phyloP scores from a whole-genome alignment of 73 alveolate genomes.

The Paramecium octaurelia region DNA sequence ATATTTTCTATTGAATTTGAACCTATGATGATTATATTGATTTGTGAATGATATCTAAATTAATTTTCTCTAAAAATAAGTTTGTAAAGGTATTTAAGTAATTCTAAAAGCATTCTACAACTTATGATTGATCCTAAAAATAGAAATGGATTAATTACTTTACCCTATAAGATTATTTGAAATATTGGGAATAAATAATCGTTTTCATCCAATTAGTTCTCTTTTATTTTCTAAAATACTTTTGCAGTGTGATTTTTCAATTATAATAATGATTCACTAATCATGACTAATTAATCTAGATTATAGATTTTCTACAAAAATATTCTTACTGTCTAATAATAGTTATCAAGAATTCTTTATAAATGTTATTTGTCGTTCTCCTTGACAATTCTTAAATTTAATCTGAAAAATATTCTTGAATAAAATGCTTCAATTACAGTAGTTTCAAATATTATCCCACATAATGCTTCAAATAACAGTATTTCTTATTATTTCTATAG shows the following conservation, averaged over 20 bases:
- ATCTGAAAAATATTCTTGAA: not conserved
- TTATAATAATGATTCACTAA: not conserved
- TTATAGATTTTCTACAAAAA: not conserved
- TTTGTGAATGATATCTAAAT: not conserved
- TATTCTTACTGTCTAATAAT: slow-evolving; percentile 5
- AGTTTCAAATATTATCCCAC: slow-evolving; percentile 2
- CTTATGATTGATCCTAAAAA: not conserved
- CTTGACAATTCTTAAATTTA: not conserved
- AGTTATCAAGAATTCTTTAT: not conserved
- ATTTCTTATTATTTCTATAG: not conserved
- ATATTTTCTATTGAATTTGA: slow-evolving; percentile 16
- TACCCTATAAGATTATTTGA: not conserved
- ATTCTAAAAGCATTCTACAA: not conserved
- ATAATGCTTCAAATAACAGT: not conserved
- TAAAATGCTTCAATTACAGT: not conserved
- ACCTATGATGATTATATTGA: slow-evolving; percentile 1
- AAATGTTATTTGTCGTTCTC: not conserved
- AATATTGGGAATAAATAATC: not conserved
- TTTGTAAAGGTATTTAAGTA: not conserved
- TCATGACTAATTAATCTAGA: not conserved
- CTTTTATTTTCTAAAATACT: not conserved
- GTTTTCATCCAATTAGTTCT: not conserved
- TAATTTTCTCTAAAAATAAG: not conserved
- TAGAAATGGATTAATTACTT: not conserved
- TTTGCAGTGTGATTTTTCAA: not conserved